Evolutionary conservation across 257 asterid species (phyloP).

Genomic region (Solanum pinnatisectum): DNA sequence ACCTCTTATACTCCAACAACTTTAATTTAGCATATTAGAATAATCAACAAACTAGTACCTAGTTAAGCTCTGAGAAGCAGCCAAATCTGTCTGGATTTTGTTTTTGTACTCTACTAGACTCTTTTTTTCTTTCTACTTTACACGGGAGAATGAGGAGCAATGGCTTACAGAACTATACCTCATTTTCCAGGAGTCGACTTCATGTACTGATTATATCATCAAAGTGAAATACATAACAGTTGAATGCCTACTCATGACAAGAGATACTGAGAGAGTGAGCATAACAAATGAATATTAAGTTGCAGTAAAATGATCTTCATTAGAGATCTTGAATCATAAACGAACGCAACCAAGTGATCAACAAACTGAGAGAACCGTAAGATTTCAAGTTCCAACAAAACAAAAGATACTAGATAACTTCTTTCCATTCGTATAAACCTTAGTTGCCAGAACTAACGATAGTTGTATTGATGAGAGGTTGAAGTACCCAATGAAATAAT

Average conservation of each 20-base stretch:
- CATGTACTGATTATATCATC: background rate
- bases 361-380: background rate
- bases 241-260: background rate
- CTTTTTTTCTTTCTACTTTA: background rate
- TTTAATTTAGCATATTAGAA: background rate
- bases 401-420: background rate
- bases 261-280: background rate
- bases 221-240: background rate
- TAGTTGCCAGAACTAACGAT: background rate
- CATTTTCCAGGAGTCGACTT: background rate
- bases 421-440: background rate
- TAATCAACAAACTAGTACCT: background rate
- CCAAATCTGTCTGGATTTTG: background rate
- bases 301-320: background rate
- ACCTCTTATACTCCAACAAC: slow-evolving; percentile 48
- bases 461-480: background rate
- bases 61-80: background rate
- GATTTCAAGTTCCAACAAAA: background rate
- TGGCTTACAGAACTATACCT: background rate
- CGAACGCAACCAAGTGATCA: background rate
- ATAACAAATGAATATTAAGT: background rate
- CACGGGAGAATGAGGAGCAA: background rate
- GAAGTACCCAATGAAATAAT: background rate
- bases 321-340: background rate
- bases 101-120: too few relatives aligned